These are phyloP conservation scores for Mucor plumbeus DNA, from an alignment of 371 early-diverging fungal genomes.

Conservation along the genomic window DNA sequence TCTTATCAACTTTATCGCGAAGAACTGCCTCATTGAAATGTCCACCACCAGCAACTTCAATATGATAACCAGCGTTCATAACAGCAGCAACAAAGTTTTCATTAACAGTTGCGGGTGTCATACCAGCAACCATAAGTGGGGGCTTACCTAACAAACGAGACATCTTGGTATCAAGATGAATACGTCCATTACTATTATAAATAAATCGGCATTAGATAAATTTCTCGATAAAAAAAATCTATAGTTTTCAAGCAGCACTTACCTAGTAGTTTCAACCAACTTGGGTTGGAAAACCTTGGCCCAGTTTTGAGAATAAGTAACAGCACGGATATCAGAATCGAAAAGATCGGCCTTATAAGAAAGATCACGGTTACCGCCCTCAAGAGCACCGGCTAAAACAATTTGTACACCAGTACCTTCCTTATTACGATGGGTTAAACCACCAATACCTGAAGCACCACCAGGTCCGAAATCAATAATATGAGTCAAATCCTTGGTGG, in stretches of 20 bases:
- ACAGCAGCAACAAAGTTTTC: conserved; percentile 83
- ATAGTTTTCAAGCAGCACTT: not conserved
- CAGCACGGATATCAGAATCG: conserved; percentile 79
- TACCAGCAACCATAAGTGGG: conserved; percentile 92
- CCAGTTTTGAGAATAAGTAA: conserved; percentile 90
- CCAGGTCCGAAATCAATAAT: conserved; percentile 96
- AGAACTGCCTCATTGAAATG: conserved; percentile 89
- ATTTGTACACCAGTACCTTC: conserved; percentile 95
- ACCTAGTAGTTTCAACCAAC: conserved; percentile 61
- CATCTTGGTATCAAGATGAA: conserved; percentile 92
- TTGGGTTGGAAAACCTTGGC: conserved; percentile 87
- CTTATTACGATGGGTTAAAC: conserved; percentile 91
- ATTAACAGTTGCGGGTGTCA: conserved; percentile 87
- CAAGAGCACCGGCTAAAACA: conserved; percentile 75
- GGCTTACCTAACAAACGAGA: conserved; percentile 87
- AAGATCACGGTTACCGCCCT: conserved; percentile 71
- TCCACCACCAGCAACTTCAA: conserved; percentile 96
- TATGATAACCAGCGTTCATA: conserved; percentile 93
- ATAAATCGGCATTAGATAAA: not conserved
- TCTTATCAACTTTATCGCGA: conserved; percentile 79
- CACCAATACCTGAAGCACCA: conserved; percentile 86
- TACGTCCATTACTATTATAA: conserved; percentile 61
- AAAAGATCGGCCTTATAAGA: conserved; percentile 86
- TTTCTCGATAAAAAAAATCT: not conserved
- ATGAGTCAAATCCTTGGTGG: conserved; percentile 76